These are phyloP conservation scores for Ehretia macrophylla DNA, from an alignment of 257 asterid genomes.

Conservation along the genomic window DNA sequence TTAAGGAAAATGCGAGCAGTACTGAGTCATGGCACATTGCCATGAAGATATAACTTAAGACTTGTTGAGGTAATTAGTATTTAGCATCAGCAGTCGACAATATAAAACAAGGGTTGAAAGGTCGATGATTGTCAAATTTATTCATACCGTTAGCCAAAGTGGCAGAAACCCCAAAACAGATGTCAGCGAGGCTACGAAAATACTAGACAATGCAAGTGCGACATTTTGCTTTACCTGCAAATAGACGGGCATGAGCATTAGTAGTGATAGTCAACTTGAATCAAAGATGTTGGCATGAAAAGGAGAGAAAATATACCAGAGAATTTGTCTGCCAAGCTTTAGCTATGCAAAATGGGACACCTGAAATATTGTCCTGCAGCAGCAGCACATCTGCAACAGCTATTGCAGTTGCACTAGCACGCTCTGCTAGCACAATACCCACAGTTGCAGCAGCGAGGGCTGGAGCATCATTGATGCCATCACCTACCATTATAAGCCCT, in stretches of 20 bases:
- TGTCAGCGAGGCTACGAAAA: conserved; percentile 86
- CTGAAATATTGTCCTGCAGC: conserved; percentile 88
- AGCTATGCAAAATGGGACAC: conserved; percentile 87
- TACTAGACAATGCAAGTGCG: conserved; percentile 84
- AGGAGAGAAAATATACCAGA: conserved; percentile 48
- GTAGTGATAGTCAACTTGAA: not conserved
- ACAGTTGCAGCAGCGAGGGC: conserved; percentile 98
- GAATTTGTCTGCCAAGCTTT: conserved; percentile 86
- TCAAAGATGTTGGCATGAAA: not conserved
- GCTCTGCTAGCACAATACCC: conserved; percentile 92
- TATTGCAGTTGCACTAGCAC: conserved; percentile 97
- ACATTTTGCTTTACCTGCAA: conserved; percentile 90
- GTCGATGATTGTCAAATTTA: conserved; percentile 3
- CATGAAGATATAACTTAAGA: no score
- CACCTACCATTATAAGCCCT: conserved; percentile 98
- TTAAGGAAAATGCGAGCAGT: no score
- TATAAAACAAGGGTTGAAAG: not conserved
- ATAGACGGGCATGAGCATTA: conserved; percentile 6
- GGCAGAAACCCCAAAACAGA: conserved; percentile 88
- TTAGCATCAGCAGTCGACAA: not conserved
- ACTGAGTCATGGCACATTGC: no score
- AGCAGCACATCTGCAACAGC: conserved; percentile 93
- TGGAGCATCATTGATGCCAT: conserved; percentile 98
- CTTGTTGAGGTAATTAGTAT: not conserved
- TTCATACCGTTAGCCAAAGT: conserved; percentile 83